A percentile compares a stretch with the other conserved stretches of the same genome.
Evolutionary conservation across 2,329 filamentous ascomycete genomes (phyloP).

Genomic region (Botrytis galanthina): DNA sequence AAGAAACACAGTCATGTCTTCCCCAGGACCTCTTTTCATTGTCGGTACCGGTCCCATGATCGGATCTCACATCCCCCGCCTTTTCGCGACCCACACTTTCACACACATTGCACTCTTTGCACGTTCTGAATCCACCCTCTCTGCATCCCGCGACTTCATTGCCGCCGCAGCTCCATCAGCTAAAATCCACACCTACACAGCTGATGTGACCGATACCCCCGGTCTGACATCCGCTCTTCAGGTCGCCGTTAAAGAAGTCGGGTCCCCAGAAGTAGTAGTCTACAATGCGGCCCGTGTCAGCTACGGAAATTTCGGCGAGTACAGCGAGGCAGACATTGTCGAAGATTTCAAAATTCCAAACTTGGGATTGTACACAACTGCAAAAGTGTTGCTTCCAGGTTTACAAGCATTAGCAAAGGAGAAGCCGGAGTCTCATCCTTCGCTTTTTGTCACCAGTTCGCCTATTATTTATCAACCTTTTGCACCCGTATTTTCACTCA

Average conservation of each 20-base stretch:
- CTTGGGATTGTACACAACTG: slow-evolving; percentile 45
- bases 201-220: slow-evolving; percentile 14
- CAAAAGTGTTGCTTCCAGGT: slow-evolving; percentile 11
- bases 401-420: neutral
- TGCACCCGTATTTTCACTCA: slow-evolving; percentile 49
- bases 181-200: slow-evolving; percentile 2
- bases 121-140: neutral
- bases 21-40: slow-evolving; percentile 16
- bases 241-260: slow-evolving; percentile 42
- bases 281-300: slow-evolving; percentile 53
- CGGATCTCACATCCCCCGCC: slow-evolving; percentile 15
- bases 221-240: slow-evolving; percentile 42
- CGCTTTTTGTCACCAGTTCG: slow-evolving; percentile 15
- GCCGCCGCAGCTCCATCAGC: slow-evolving; percentile 36
- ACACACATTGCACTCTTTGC: slow-evolving; percentile 16
- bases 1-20: slow-evolving; percentile 6
- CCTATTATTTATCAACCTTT: slow-evolving; percentile 39
- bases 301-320: slow-evolving; percentile 44
- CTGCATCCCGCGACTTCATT: slow-evolving; percentile 31
- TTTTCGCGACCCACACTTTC: slow-evolving; percentile 8
- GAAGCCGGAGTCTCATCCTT: slow-evolving; percentile 8
- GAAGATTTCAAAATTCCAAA: slow-evolving; percentile 52
- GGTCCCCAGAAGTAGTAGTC: slow-evolving; percentile 42
- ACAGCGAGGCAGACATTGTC: slow-evolving; percentile 46
- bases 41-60: slow-evolving; percentile 20